Evolutionary conservation across 306 rosid species (phyloP), one percentile per base, ranked within the genome.

Genomic region (Pterocarpus santalinus): DNA sequence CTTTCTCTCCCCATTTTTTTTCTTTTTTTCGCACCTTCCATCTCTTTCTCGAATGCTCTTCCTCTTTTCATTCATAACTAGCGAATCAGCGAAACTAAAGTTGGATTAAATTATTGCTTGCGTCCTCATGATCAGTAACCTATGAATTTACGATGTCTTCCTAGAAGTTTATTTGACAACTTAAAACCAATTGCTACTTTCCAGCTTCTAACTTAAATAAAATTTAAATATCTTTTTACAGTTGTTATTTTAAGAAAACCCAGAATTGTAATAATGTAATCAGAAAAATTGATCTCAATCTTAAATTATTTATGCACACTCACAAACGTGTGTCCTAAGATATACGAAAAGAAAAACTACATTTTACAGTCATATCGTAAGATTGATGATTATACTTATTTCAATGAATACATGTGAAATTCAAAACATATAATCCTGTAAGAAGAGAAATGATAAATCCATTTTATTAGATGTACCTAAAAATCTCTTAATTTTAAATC

Each of bases 51-150:
- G 2, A 82, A 52, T 69, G 11, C 78, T 70, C 63, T 7, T 64
- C 16, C 34, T 70, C 55, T 7, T 63, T 52, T 34, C 57, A 8
- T 71, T 55, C 36, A 5, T 15, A 46, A 38, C 63, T 60, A 9
- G 43, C 35, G 73, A 62, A 35, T 61, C 60, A 14, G 43, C 35
- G 73, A 52, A 8, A 41, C 69, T 12, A 43, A 22, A 38, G 39
- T 52, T 30, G 14, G 38, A 35, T 66, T 49, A 11, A 69, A 70
- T 38, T 70, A 64, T 69, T 51, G 53, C 55, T 82, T 70, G 52
- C 86, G 8, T 61, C 69, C 61, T 61, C 78, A 12, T 52, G 63
- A 77, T 13, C 41, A 65, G 81, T 65, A 77, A 65, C 65, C 41
- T 65, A 77, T 66, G 16, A 64, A 22, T 22, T 22, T 22, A 22